Evolutionary conservation across 2,329 filamentous ascomycete species (phyloP), one percentile per base, ranked within the genome.

Genomic region (Chaetomium olivaceum): DNA sequence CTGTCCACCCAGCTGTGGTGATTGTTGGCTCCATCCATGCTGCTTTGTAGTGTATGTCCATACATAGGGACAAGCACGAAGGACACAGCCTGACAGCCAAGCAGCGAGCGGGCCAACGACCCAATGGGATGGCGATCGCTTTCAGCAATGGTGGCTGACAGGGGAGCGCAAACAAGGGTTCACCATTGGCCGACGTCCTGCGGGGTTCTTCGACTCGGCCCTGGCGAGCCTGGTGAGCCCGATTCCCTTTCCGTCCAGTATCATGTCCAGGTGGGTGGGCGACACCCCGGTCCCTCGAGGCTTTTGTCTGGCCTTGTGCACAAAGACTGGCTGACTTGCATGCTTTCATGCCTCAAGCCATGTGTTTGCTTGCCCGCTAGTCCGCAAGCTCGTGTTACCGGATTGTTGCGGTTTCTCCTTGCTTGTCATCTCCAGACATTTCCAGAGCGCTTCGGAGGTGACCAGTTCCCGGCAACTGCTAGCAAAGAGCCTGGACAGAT

Each of bases 181-280:
- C 46, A 33, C 16, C 50, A 64, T 64, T 58, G 63, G 65, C 19
- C 33, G 31, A 36, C 25, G 14, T 14, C 60, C 62, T 67, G 62
- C 65, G 61, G 67, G 67, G 67, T 62, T 23, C 57, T 50, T 33
- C 27, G 14, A 21, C 58, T 57, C 48, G 63, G 58, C 61, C 52
- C 33, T 63, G 19, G 61, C 46, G 48, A 61, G 61, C 63, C 48
- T 63, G 12, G 63, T 52, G 48, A 58, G 61, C 63, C 59, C 33
- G 56, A 52, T 55, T 59, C 56, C 36, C 50, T 9, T 56, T 61
- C 46, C 6, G 50, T 56, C 51, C 50, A 48, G 25, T 48, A 52
- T 12, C 29, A 4, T 23, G 21, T 23, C 58, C 27, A 65, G 43
- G 14, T 43, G 36, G 33, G n/a, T 9, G 21, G 46, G 59, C 19